phyloP scores from a whole-genome alignment of 176 grass and related monocot genomes.

The Aegilops bicornis region DNA sequence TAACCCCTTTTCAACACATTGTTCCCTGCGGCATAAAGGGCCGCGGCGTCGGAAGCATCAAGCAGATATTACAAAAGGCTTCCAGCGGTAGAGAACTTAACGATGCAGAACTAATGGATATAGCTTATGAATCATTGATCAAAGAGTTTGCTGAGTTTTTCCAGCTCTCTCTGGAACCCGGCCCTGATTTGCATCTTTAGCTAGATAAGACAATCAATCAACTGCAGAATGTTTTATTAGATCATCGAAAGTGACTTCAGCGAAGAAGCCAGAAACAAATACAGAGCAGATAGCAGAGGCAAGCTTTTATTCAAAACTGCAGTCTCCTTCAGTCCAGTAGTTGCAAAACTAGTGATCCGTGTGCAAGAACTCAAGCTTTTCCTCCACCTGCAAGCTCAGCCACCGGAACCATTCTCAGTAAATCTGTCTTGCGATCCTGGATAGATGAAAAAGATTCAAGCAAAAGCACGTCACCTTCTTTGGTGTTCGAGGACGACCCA shows the following conservation, averaged over 20 bases:
- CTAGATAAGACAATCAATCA: neutral
- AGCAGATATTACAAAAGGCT: slow-evolving; percentile 43
- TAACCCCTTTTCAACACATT: slow-evolving; percentile 57
- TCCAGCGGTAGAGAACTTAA: slow-evolving; percentile 13
- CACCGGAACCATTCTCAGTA: neutral
- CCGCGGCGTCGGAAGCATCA: slow-evolving; percentile 45
- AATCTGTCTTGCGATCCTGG: neutral
- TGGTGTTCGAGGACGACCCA: neutral
- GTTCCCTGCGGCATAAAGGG: slow-evolving; percentile 66
- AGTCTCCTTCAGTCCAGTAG: neutral
- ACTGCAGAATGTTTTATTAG: neutral
- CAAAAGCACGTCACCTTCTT: slow-evolving; percentile 13
- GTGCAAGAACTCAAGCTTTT: slow-evolving; percentile 10
- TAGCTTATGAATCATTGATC: slow-evolving; percentile 48
- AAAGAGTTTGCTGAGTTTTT: slow-evolving; percentile 76
- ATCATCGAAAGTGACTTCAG: neutral
- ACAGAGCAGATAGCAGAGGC: neutral
- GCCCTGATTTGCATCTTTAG: neutral
- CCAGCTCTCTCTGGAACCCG: slow-evolving; percentile 47
- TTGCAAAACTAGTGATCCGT: neutral
- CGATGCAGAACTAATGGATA: slow-evolving; percentile 48
- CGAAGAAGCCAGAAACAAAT: neutral
- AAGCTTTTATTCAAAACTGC: slow-evolving; percentile 1
- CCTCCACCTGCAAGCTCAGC: slow-evolving; percentile 29
- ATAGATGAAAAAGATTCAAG: neutral